Percentiles rank a stretch among this genome's conserved stretches.
Conservation (phyloP, 1,284 basidiomycete genomes). For the Moesziomyces globuligerus region DNA sequence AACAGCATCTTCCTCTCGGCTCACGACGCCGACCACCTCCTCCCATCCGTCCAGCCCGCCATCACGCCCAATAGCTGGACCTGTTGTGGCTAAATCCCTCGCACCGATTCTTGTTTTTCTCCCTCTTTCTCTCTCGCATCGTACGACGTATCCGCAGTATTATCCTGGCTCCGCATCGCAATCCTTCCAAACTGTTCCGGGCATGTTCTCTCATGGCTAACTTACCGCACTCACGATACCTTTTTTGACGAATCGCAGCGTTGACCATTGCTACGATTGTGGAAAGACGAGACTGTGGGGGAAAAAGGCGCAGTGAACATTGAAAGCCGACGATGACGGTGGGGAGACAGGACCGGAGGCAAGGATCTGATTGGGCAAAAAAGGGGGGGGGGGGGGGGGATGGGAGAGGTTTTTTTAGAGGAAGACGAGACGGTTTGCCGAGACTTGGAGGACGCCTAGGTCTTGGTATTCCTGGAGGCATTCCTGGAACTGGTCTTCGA, state of each 20-base stretch:
- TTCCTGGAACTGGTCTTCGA: conserved; percentile 52
- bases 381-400: neutral
- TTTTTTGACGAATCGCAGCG: neutral
- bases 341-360: too few relatives aligned
- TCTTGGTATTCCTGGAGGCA: conserved; percentile 45
- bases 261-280: too few relatives aligned
- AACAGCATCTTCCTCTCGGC: conserved; percentile 36
- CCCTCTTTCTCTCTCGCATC: neutral
- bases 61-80: conserved; percentile 30
- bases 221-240: too few relatives aligned
- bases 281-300: too few relatives aligned
- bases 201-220: too few relatives aligned
- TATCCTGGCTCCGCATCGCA: neutral
- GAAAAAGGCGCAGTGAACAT: too few relatives aligned
- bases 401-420: conserved; percentile 11
- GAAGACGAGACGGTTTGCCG: conserved; percentile 22
- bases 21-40: conserved; percentile 3
- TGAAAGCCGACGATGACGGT: too few relatives aligned
- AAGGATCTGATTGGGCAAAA: neutral
- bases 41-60: neutral
- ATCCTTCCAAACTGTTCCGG: too few relatives aligned
- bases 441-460: conserved; percentile 35
- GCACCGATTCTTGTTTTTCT: neutral
- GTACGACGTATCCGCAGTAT: neutral
- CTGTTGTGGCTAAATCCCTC: conserved; percentile 36